A percentile compares a stretch with the other conserved stretches of the same genome.
These are phyloP conservation scores for Coemansia sp. DNA, from an alignment of 192 early-diverging fungal genomes.

Conservation along the genomic window DNA sequence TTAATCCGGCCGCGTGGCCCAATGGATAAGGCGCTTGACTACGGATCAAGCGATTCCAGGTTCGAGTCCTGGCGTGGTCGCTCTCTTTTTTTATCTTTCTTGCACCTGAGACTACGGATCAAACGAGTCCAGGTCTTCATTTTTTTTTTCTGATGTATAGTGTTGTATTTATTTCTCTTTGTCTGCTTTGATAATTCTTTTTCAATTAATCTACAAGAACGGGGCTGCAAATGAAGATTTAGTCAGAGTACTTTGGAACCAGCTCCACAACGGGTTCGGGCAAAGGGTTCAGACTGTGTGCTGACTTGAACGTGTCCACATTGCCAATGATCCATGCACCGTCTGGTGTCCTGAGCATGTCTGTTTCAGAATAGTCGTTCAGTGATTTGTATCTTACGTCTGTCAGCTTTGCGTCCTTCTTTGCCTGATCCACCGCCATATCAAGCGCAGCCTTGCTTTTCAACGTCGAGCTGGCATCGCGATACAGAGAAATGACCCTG, in stretches of 20 bases:
- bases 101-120: no score
- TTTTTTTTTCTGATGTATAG: no score
- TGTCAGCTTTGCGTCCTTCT: background rate
- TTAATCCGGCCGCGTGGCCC: constrained; percentile 34
- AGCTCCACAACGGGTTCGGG: background rate
- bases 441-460: background rate
- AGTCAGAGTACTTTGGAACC: background rate
- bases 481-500: background rate
- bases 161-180: no score
- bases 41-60: constrained; percentile 56
- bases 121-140: no score
- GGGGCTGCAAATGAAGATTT: no score
- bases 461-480: background rate
- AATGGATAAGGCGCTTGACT: constrained; percentile 57
- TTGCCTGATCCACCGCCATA: background rate
- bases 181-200: no score
- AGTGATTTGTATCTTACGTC: background rate
- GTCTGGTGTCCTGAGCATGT: background rate
- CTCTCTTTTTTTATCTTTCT: constrained; percentile 11
- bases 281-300: background rate
- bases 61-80: constrained; percentile 53
- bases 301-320: background rate
- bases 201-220: no score
- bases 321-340: background rate
- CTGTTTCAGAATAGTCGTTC: background rate